Base-by-base conservation (phyloP, 345 rosid genomes). In the Lumnitzera littorea region DNA sequence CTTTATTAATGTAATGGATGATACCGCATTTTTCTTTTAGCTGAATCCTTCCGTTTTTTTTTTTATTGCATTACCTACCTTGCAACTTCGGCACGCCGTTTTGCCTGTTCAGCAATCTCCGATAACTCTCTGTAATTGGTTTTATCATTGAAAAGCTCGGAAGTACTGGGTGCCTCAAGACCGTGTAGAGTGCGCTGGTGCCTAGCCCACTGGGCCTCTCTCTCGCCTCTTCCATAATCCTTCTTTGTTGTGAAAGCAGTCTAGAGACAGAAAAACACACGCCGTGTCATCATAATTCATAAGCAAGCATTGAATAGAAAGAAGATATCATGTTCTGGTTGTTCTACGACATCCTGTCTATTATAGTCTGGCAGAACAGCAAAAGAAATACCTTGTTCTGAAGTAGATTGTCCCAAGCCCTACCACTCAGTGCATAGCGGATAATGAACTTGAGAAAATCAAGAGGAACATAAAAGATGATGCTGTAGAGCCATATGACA, bases 171-270 rank as follows among this genome's bases (percentile, higher is more conserved):
- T 36, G 85, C 71, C 49, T 88, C 88, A 55, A 88, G 78, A 50
- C 96, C 98, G 2, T 84, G 94, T 2, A 85, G 83, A 10, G 98
- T 92, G 20, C 91, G 91, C 67, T 92, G 96, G 55, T 86, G 91
- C 50, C 80, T 71, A 3, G 94, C 95, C 98, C 98, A 85, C 58
- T 81, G 92, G 51, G 98, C 98, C 76, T 89, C 96, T 56, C 92
- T 78, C 58, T 89, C 92, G 17, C 79, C 95, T 13, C 56, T 89
- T 55, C 96, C 96, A 24, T 83, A 89, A 62, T 92, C 89, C 76
- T 84, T 85, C 89, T 87, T 89, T 4, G 91, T 76, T 12, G 96
- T 87, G 79, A 91, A 89, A n/a, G 96, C 95, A 12, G 95, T 89
- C 98, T 91, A 70, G 59, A 61, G 43, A 36, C 43, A 36, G 1